These are phyloP conservation scores for Suillus fuscotomentosus DNA, from an alignment of 768 basidiomycete species.

Conservation along the genomic window DNA sequence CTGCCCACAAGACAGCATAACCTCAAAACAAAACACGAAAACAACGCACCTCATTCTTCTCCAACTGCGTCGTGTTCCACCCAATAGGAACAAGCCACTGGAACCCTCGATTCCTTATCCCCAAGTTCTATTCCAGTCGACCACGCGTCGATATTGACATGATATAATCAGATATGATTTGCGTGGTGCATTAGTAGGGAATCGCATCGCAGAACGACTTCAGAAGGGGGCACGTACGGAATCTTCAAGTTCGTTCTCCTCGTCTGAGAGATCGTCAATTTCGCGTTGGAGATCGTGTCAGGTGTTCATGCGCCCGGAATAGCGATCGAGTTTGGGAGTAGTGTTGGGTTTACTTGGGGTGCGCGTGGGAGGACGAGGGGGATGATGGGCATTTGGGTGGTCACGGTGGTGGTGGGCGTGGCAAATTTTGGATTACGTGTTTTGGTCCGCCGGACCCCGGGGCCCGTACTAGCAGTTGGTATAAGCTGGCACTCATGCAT, in stretches of 20 bases:
- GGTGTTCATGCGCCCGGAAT: constrained; percentile 56
- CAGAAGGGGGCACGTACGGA: constrained; percentile 41
- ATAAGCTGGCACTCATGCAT: too few species aligned
- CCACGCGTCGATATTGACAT: not conserved
- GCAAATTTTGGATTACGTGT: too few species aligned
- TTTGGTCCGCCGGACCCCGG: too few species aligned
- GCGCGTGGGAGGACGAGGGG: constrained; percentile 65
- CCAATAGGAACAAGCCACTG: constrained; percentile 76
- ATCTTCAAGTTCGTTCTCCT: constrained; percentile 77
- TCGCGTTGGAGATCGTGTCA: constrained; percentile 70
- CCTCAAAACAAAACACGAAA: not conserved
- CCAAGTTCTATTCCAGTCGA: constrained; percentile 42
- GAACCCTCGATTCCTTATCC: constrained; percentile 65
- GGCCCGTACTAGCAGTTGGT: too few species aligned
- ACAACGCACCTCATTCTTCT: constrained; percentile 73
- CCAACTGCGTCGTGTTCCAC: constrained; percentile 65
- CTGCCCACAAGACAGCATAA: constrained; percentile 24
- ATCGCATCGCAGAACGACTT: not conserved
- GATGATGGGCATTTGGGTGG: constrained; percentile 29
- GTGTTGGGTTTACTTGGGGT: constrained; percentile 64
- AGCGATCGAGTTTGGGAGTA: constrained; percentile 47
- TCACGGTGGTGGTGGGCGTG: too few species aligned
- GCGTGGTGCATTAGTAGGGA: not conserved
- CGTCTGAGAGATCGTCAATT: constrained; percentile 82
- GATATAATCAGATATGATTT: too few species aligned